These are phyloP conservation scores for Coemansia pectinata DNA, from an alignment of 192 early-diverging fungal species.

Conservation along the genomic window DNA sequence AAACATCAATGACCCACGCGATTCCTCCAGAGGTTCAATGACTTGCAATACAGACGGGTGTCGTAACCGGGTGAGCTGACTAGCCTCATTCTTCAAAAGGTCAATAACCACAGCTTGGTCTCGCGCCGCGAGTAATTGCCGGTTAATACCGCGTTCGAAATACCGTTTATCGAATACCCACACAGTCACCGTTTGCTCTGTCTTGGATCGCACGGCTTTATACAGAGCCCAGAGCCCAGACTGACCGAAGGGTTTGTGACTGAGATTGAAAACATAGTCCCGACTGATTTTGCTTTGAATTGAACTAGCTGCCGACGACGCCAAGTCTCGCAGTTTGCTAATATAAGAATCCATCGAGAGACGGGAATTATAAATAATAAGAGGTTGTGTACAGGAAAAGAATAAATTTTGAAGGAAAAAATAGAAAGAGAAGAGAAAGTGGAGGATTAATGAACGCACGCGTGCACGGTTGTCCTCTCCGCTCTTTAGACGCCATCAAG, in stretches of 20 bases:
- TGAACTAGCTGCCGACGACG: conserved; percentile 43
- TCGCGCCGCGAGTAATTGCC: conserved; percentile 48
- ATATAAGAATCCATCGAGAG: conserved; percentile 37
- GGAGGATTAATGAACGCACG: not conserved
- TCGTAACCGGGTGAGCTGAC: conserved; percentile 69
- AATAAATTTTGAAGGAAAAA: not conserved
- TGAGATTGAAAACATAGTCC: conserved; percentile 34
- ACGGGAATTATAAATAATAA: not conserved
- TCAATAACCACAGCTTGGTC: conserved; percentile 59
- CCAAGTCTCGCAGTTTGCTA: conserved; percentile 49
- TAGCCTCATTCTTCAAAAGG: conserved; percentile 64
- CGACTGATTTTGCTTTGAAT: conserved; percentile 48
- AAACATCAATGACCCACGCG: conserved; percentile 67
- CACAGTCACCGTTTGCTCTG: conserved; percentile 61
- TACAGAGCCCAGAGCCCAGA: conserved; percentile 77
- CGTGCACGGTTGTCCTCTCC: too few species aligned
- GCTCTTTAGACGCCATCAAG: conserved; percentile 1
- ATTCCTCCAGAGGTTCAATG: conserved; percentile 71
- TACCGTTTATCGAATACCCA: conserved; percentile 79
- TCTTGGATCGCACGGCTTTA: conserved; percentile 59
- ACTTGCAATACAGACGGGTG: conserved; percentile 79
- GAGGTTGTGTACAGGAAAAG: not conserved
- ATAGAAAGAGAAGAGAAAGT: not conserved
- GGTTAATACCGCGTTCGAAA: conserved; percentile 58
- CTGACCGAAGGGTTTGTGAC: not conserved